Evolutionary conservation across 176 grass and related monocot species (phyloP).

Genomic region (Aegilops speltoides): DNA sequence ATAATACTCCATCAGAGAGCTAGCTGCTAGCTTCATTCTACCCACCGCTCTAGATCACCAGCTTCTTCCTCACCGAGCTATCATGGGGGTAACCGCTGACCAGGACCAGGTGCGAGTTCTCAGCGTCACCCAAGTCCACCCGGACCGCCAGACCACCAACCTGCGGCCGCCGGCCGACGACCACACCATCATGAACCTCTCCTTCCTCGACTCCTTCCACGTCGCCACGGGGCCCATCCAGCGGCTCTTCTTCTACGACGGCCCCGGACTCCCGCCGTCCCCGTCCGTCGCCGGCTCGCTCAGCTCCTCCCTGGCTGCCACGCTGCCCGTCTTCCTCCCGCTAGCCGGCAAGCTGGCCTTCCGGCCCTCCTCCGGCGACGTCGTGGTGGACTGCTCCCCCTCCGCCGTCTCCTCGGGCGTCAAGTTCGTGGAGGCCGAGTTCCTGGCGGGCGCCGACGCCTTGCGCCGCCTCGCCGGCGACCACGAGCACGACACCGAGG

Average conservation of each 20-base stretch:
- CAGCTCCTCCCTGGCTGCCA: slow-evolving; percentile 15
- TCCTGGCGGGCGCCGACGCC: neutral
- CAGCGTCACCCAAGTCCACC: neutral
- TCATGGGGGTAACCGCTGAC: too few relatives aligned
- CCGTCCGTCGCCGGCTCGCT: neutral
- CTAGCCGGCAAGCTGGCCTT: slow-evolving; percentile 17
- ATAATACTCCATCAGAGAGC: too few relatives aligned
- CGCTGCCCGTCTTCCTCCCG: neutral
- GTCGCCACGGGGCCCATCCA: neutral
- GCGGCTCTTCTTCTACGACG: slow-evolving; percentile 33
- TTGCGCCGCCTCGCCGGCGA: slow-evolving; percentile 22
- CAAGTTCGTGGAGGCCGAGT: slow-evolving; percentile 48
- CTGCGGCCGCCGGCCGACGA: neutral
- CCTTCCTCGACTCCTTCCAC: neutral
- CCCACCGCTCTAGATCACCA: too few relatives aligned
- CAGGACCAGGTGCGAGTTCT: neutral
- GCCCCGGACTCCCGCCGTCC: slow-evolving; percentile 5
- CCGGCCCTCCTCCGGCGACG: neutral
- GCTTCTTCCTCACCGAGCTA: too few relatives aligned
- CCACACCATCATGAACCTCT: neutral
- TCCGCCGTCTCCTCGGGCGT: neutral
- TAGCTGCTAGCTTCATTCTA: too few relatives aligned
- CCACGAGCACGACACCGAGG: slow-evolving; percentile 32
- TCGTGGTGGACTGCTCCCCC: slow-evolving; percentile 34
- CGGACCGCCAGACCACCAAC: neutral